Base-by-base conservation (phyloP, 805 yeast species). In the Spathaspora girioi region DNA sequence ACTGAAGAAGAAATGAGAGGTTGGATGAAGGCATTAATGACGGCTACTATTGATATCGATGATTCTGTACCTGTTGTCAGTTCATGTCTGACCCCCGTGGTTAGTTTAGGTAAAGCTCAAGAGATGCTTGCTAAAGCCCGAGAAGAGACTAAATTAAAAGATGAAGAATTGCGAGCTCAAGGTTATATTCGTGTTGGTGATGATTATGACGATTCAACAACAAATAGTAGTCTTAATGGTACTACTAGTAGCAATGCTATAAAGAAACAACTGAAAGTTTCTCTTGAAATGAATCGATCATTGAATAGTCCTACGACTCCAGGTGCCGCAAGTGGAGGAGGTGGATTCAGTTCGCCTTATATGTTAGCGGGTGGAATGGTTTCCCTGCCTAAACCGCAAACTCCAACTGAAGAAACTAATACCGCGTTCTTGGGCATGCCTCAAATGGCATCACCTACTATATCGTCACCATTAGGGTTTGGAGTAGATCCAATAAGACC, bases 11-110 rank as follows among this genome's bases (percentile, higher is more conserved):
- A 93, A 56, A 87, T 93, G 97, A 79, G 97, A 64, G 80, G 79
- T 1, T 94, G 99, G 99, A 84, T 92, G 83, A 87, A 91, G 49
- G 96, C 97, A 0, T 75, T 94, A 54, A 89, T 92, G 83, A 90
- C 92, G 54, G 96, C 98, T 0, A 94, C 98, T 0, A 96, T 94
- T 60, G 99, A 94, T 64, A 78, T 96, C 50, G 99, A 94, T 69
- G 97, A 94, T 51, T 69, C 88, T 1, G 89, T 88, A 12, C 97
- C 99, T 0, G 94, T 90, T 1, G 86, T 92, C 9, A 87, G 96
- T 54, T 87, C 97, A 14, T 93, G 96, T 66, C 86, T 87, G 11
- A 90, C 97, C 0, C 98, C 99, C n/a, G 93, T 98, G 0, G 91
- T 94, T 8, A 84, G 96, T 10, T 73, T 94, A 55, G 81, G 83